These are phyloP conservation scores for Paracamarosporium sp. DNA, from an alignment of 2,329 filamentous ascomycete species.

Conservation along the genomic window DNA sequence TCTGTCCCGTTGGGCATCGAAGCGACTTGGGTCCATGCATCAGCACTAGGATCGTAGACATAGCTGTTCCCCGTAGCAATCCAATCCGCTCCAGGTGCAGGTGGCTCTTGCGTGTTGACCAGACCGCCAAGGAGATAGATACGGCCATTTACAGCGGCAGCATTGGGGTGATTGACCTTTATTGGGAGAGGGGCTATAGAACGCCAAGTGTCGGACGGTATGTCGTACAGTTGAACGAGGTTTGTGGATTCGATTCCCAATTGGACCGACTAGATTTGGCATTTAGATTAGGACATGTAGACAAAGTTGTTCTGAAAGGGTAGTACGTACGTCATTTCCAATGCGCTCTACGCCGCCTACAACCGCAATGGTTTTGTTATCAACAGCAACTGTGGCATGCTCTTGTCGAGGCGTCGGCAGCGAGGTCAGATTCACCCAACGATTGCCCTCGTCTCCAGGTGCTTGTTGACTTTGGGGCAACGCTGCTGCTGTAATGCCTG, in stretches of 20 bases:
- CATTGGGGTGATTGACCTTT: conserved; percentile 17
- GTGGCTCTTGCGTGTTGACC: background rate
- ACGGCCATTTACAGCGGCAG: conserved; percentile 9
- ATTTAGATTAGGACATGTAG: too few relatives aligned
- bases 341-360: conserved; percentile 8
- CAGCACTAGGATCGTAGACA: conserved; percentile 7
- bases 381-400: conserved; percentile 8
- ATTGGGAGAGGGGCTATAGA: conserved; percentile 10
- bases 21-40: conserved; percentile 6
- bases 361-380: conserved; percentile 7
- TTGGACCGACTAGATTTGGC: background rate
- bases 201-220: conserved; percentile 11
- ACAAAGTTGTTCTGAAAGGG: too few relatives aligned
- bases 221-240: conserved; percentile 9
- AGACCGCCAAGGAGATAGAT: conserved; percentile 20
- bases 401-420: conserved; percentile 6
- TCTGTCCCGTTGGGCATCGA: conserved; percentile 7
- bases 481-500: background rate
- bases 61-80: conserved; percentile 1
- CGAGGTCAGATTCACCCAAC: conserved; percentile 1
- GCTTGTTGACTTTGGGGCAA: background rate
- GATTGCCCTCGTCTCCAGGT: background rate
- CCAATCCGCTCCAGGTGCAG: background rate
- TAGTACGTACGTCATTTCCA: background rate
- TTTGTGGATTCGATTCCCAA: background rate